Evolutionary conservation across 352 stramenopile genomes (phyloP).

Genomic region (Salisapilia sapeloensis): DNA sequence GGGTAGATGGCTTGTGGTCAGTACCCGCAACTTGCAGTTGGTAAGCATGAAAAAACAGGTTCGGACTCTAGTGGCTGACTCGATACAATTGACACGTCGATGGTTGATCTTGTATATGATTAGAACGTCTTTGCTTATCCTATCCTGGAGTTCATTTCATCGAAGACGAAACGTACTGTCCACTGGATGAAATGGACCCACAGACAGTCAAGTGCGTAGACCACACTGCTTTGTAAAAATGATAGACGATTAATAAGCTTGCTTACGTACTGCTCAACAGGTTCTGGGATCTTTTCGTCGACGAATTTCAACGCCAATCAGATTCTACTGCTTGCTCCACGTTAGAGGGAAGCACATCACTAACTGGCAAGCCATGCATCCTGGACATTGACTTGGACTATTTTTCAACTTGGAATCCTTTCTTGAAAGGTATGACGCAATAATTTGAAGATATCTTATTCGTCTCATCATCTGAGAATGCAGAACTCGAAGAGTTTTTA

Average conservation of each 20-base stretch:
- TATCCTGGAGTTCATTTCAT: slow-evolving; percentile 48
- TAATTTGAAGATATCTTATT: too few relatives aligned
- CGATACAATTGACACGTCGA: too few relatives aligned
- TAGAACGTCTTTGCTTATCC: slow-evolving; percentile 27
- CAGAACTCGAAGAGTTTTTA: too few relatives aligned
- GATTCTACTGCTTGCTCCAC: not conserved
- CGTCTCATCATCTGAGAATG: too few relatives aligned
- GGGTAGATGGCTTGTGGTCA: slow-evolving; percentile 16
- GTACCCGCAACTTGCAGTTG: slow-evolving; percentile 15
- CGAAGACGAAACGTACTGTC: slow-evolving; percentile 44
- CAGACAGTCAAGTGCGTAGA: slow-evolving; percentile 11
- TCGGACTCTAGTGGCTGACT: too few relatives aligned
- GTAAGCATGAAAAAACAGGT: slow-evolving; percentile 18
- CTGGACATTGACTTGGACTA: slow-evolving; percentile 84
- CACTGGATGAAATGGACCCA: slow-evolving; percentile 11
- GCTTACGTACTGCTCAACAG: slow-evolving; percentile 3
- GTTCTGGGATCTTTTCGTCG: slow-evolving; percentile 21
- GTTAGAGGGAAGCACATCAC: not conserved
- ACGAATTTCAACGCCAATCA: slow-evolving; percentile 4
- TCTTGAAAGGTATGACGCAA: slow-evolving; percentile 52
- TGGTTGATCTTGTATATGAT: not conserved
- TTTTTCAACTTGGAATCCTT: slow-evolving; percentile 80
- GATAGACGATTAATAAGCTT: not conserved
- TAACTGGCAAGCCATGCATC: slow-evolving; percentile 14
- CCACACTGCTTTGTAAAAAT: not conserved